phyloP scores from a whole-genome alignment of 768 basidiomycete genomes.

The Auriscalpium vulgare region DNA sequence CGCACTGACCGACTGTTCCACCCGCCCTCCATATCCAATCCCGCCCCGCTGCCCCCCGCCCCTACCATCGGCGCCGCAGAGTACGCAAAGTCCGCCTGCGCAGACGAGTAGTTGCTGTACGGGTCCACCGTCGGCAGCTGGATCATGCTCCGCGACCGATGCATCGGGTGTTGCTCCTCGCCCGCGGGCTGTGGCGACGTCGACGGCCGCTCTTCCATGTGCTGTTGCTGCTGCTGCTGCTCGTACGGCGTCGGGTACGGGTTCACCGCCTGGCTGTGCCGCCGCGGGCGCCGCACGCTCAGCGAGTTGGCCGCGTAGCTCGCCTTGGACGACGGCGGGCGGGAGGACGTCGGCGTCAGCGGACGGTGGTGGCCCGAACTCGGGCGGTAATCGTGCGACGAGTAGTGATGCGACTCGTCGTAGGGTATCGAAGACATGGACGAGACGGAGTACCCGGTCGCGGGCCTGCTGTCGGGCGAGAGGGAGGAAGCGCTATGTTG shows the following conservation, averaged over 20 bases:
- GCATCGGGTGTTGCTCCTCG: slow-evolving; percentile 43
- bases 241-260: slow-evolving; percentile 82
- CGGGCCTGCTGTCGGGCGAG: slow-evolving; percentile 81
- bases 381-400: slow-evolving; percentile 57
- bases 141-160: slow-evolving; percentile 79
- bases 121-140: slow-evolving; percentile 65
- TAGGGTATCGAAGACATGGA: slow-evolving; percentile 61
- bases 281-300: slow-evolving; percentile 63
- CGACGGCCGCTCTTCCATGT: slow-evolving; percentile 18
- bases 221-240: slow-evolving; percentile 16
- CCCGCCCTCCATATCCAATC: slow-evolving; percentile 1
- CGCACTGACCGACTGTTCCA: slow-evolving; percentile 40
- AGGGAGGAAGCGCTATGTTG: slow-evolving; percentile 62
- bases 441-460: slow-evolving; percentile 80
- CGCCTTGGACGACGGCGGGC: slow-evolving; percentile 62
- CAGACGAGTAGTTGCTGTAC: slow-evolving; percentile 13
- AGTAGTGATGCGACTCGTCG: slow-evolving; percentile 41
- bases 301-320: slow-evolving; percentile 46
- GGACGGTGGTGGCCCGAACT: slow-evolving; percentile 64
- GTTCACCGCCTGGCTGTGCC: slow-evolving; percentile 82
- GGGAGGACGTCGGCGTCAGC: slow-evolving; percentile 54
- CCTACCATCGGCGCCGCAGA: slow-evolving; percentile 42
- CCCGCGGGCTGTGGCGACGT: slow-evolving; percentile 19
- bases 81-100: slow-evolving; percentile 72
- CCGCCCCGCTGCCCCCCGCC: slow-evolving; percentile 15